These are phyloP conservation scores for Colletotrichum graminicola DNA, from an alignment of 2,329 filamentous ascomycete genomes.

Conservation along the genomic window DNA sequence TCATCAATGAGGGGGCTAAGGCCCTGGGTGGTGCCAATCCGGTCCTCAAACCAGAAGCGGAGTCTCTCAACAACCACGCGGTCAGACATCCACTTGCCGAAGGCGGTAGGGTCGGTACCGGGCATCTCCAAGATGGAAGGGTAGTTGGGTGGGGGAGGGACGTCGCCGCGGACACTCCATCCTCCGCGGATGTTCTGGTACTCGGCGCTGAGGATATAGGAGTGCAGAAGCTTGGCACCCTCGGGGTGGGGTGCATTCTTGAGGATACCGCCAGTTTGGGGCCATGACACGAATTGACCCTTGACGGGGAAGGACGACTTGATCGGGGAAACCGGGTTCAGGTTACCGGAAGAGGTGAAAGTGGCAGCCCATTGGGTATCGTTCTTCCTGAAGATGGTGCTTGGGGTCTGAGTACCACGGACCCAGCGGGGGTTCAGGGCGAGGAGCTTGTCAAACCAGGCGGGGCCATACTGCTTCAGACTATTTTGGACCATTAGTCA, in stretches of 20 bases:
- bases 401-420: slow-evolving; percentile 61
- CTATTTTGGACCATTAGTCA: slow-evolving; percentile 40
- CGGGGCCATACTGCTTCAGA: slow-evolving; percentile 55
- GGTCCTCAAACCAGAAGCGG: slow-evolving; percentile 56
- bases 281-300: slow-evolving; percentile 61
- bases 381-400: slow-evolving; percentile 50
- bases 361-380: slow-evolving; percentile 48
- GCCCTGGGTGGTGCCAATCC: slow-evolving; percentile 58
- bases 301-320: slow-evolving; percentile 50
- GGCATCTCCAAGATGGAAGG: slow-evolving; percentile 48
- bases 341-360: slow-evolving; percentile 49
- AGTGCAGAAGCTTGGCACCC: slow-evolving; percentile 63
- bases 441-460: slow-evolving; percentile 62
- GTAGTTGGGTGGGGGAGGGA: slow-evolving; percentile 47
- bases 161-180: slow-evolving; percentile 54
- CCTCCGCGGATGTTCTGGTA: slow-evolving; percentile 49
- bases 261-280: slow-evolving; percentile 62
- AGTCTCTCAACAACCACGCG: slow-evolving; percentile 56
- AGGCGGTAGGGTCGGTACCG: slow-evolving; percentile 53
- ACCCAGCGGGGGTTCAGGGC: slow-evolving; percentile 66
- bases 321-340: slow-evolving; percentile 42
- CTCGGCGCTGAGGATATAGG: slow-evolving; percentile 58
- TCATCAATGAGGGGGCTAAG: slow-evolving; percentile 50
- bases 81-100: slow-evolving; percentile 57
- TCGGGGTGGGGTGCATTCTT: slow-evolving; percentile 63